Evolutionary conservation across 192 early-diverging fungal genomes (phyloP).

Genomic region (Allomyces macrogynus): DNA sequence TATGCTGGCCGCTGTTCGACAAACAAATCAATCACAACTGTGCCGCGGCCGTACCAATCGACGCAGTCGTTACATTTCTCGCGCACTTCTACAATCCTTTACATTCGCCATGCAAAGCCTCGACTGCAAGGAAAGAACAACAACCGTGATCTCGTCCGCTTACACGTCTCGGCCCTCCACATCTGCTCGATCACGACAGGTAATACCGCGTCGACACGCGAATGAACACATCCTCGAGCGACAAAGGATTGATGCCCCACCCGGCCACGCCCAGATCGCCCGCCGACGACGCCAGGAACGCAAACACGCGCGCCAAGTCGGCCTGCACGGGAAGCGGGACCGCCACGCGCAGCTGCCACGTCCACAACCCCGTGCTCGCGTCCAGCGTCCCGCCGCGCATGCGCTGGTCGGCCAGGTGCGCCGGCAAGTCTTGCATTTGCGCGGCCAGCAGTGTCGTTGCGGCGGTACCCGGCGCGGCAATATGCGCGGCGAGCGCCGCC

Average conservation of each 20-base stretch:
- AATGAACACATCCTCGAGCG: neutral
- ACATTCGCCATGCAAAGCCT: too few relatives aligned
- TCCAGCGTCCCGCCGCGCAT: neutral
- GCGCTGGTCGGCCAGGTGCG: neutral
- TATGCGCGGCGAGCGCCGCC: too few relatives aligned
- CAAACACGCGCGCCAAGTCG: neutral
- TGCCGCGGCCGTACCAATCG: too few relatives aligned
- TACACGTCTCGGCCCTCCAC: too few relatives aligned
- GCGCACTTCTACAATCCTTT: too few relatives aligned
- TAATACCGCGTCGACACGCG: neutral
- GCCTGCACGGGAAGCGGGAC: neutral
- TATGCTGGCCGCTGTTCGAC: too few relatives aligned
- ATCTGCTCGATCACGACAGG: neutral
- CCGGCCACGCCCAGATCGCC: neutral
- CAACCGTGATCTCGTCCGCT: too few relatives aligned
- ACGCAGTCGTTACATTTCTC: too few relatives aligned
- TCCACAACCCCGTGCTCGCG: neutral
- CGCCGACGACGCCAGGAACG: neutral
- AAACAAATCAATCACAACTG: too few relatives aligned
- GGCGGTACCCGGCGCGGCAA: too few relatives aligned
- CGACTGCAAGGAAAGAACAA: too few relatives aligned
- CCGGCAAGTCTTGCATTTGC: neutral
- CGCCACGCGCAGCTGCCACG: neutral
- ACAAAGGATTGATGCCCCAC: neutral
- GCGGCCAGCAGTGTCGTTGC: too few relatives aligned